Conservation (phyloP, 257 asterid species). For the Scutellaria barbata region DNA sequence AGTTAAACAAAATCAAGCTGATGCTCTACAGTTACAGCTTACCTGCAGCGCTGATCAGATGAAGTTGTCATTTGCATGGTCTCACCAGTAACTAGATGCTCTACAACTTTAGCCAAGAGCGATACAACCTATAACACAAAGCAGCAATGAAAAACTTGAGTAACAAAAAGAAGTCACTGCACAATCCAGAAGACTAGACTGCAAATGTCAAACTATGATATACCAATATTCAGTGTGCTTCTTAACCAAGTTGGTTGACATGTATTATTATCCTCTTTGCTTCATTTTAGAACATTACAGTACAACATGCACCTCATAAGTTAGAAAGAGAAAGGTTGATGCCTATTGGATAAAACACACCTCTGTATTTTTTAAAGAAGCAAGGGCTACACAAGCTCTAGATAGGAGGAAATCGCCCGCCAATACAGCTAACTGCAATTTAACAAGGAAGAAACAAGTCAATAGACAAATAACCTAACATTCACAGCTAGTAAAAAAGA, state of each 20-base stretch:
- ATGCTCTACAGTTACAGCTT: slow-evolving; percentile 28
- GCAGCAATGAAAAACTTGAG: neutral
- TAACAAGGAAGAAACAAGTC: slow-evolving; percentile 28
- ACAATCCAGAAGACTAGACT: neutral
- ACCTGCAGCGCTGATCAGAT: slow-evolving; percentile 93
- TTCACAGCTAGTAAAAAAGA: neutral
- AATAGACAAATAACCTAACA: slow-evolving; percentile 20
- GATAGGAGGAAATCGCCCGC: slow-evolving; percentile 96
- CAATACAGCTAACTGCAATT: slow-evolving; percentile 84
- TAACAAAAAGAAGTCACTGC: neutral
- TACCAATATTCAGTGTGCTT: neutral
- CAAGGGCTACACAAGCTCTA: slow-evolving; percentile 95
- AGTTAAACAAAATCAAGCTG: neutral
- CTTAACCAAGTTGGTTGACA: slow-evolving; percentile 17
- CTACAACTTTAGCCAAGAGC: slow-evolving; percentile 87
- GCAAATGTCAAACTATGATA: neutral
- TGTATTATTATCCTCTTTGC: slow-evolving; percentile 6
- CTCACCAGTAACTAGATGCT: slow-evolving; percentile 97
- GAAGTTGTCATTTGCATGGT: slow-evolving; percentile 95
- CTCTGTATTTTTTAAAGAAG: slow-evolving; percentile 93
- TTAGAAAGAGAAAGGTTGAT: slow-evolving; percentile 22
- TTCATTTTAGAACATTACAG: slow-evolving; percentile 5
- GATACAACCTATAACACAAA: slow-evolving; percentile 69
- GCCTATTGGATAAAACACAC: slow-evolving; percentile 41
- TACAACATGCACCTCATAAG: slow-evolving; percentile 6